Conservation (phyloP, 371 early-diverging fungal species). For the Hamiltosporidium tvaerminnensis region DNA sequence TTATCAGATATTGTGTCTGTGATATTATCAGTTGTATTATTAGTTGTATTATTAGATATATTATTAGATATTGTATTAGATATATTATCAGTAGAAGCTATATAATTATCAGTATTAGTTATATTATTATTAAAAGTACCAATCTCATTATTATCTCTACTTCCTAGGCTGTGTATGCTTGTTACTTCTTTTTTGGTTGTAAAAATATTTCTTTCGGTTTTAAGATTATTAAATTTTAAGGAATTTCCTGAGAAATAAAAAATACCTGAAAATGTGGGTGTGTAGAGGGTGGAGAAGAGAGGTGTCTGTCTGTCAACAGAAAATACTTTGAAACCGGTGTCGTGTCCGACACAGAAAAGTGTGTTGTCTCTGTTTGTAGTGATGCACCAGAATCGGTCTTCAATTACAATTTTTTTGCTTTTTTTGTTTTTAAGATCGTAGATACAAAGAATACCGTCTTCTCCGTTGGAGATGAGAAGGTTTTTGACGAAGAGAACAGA, state of each 20-base stretch:
- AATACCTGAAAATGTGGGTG: neutral
- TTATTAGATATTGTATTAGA: too few species aligned
- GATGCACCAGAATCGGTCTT: constrained; percentile 40
- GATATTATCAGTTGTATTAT: too few species aligned
- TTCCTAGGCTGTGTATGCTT: too few species aligned
- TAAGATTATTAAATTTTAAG: constrained; percentile 15
- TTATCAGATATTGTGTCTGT: too few species aligned
- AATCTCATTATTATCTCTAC: too few species aligned
- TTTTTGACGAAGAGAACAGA: neutral
- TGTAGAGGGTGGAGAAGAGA: constrained; percentile 9
- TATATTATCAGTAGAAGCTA: too few species aligned
- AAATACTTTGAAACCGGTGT: constrained; percentile 40
- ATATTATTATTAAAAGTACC: too few species aligned
- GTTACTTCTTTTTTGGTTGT: too few species aligned
- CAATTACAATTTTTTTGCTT: constrained; percentile 3
- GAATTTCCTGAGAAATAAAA: constrained; percentile 17
- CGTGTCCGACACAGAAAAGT: constrained; percentile 36
- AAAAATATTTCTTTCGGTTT: constrained; percentile 11
- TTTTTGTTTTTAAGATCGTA: constrained; percentile 21
- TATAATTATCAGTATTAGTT: too few species aligned
- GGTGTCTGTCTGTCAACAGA: constrained; percentile 4
- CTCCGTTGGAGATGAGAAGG: constrained; percentile 13
- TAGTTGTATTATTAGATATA: too few species aligned
- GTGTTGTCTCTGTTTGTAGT: constrained; percentile 18
- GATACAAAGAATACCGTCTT: constrained; percentile 43